These are phyloP conservation scores for Vishniacozyma victoriae DNA, from an alignment of 768 basidiomycete species.

Conservation along the genomic window DNA sequence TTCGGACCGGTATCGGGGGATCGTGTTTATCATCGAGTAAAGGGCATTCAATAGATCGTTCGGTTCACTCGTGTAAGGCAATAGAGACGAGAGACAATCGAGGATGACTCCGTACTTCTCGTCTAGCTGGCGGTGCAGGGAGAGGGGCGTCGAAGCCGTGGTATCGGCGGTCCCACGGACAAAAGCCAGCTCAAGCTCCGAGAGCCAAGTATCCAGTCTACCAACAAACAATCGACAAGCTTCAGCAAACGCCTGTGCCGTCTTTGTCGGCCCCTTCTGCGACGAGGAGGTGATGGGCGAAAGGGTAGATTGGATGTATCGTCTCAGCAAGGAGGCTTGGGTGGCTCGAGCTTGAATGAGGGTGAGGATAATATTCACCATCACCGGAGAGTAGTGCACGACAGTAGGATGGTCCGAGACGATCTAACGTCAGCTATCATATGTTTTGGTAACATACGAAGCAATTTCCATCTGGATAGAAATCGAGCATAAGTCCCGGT, in stretches of 20 bases:
- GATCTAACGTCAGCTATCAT: constrained; percentile 8
- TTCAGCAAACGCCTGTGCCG: constrained; percentile 30
- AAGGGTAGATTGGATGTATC: constrained; percentile 2
- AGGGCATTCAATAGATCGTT: constrained; percentile 20
- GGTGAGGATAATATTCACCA: constrained; percentile 9
- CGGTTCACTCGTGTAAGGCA: constrained; percentile 10
- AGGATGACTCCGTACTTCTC: constrained; percentile 4
- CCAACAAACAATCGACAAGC: constrained; percentile 11
- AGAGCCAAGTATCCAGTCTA: constrained; percentile 16
- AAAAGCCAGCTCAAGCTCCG: constrained; percentile 19
- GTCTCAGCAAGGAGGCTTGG: constrained; percentile 10
- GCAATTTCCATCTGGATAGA: constrained; percentile 3
- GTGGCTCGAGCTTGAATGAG: constrained; percentile 1
- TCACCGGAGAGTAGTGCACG: constrained; percentile 9
- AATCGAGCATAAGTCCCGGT: constrained; percentile 20
- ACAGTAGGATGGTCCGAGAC: constrained; percentile 16
- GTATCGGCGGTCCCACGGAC: constrained; percentile 2
- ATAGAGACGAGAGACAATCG: constrained; percentile 7
- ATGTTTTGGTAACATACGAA: constrained; percentile 4
- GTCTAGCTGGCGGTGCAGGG: constrained; percentile 10
- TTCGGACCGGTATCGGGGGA: neutral
- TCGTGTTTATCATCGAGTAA: constrained; percentile 1
- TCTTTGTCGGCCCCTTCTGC: constrained; percentile 4
- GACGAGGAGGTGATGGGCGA: neutral
- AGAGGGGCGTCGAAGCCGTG: constrained; percentile 13